Base-by-base conservation (phyloP, 2,329 filamentous ascomycete genomes). In the Neobulgaria alba region DNA sequence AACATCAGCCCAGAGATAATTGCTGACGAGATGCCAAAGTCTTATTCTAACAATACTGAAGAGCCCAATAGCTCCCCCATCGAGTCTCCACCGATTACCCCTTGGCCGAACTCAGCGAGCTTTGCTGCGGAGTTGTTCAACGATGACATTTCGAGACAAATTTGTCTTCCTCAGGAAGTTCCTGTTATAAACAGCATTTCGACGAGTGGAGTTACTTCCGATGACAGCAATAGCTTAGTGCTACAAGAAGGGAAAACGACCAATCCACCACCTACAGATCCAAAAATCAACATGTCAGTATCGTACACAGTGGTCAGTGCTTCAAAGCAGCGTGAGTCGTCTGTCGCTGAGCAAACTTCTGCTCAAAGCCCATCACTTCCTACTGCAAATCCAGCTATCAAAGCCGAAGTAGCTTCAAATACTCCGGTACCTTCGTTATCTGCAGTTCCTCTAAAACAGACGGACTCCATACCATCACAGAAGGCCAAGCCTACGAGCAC, bases 401-500 rank as follows among this genome's bases (percentile, higher is more conserved):
- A 20, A 16, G 42, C 43, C 8, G 47, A 35, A 9, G 36, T 43
- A 5, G 35, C 32, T n/a, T 39, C 43, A 3, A 38, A 49, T 18
- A 36, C 33, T 7, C 17, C 42, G n/a, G 34, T 18, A 14, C 29
- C 46, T 12, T 40, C 47, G 17, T 36, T 46, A 16, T 33, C 47
- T 17, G 36, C 46, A 16, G 14, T 32, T 3, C 42, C 40, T 20
- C 39, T 39, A 17, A 53, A 54, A 37, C 29, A 41, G 2, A 48
- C 54, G 18, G 47, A 50, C 30, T 34, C 42, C 5, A 49, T 50
- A 10, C 43, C 41, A 14, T 39, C 46, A 10, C 39, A 45, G 1
- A 55, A 51, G 33, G 51, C 48, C 9, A 57, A 57, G 40, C 57
- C 33, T 51, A 56, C 62, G 41, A 66, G 51, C 54, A 67, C 61